Conservation (phyloP, 169 alveolate species). For the Plasmodium blacklocki region DNA sequence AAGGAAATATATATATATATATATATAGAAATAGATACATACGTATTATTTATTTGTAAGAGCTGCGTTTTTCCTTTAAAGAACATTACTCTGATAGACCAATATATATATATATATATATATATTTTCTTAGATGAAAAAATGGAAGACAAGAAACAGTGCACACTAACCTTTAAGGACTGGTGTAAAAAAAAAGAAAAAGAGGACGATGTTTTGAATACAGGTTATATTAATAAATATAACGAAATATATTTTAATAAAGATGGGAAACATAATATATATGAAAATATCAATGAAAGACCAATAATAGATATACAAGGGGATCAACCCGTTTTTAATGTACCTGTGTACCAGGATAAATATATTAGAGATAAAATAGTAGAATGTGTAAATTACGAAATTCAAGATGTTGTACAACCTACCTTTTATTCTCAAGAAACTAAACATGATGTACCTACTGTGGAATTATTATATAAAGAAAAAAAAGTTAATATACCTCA, state of each 20-base stretch:
- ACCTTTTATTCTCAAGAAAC: conserved; percentile 87
- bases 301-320: conserved; percentile 86
- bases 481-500: conserved; percentile 82
- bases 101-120: background rate
- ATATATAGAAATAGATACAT: no score
- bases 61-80: no score
- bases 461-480: conserved; percentile 86
- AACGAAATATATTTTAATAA: conserved; percentile 11
- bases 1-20: no score
- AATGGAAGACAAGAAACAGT: conserved; percentile 24
- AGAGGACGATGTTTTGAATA: background rate
- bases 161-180: conserved; percentile 33
- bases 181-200: conserved; percentile 23
- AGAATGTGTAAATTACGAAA: conserved; percentile 87
- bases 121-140: background rate
- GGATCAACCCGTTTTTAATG: conserved; percentile 89
- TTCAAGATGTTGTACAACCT: conserved; percentile 87
- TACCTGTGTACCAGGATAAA: conserved; percentile 89
- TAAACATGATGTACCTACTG: conserved; percentile 89
- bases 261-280: conserved; percentile 22
- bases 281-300: conserved; percentile 74
- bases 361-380: conserved; percentile 87
- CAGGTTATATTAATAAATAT: background rate
- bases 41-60: no score
- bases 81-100: no score